Evolutionary conservation across 257 asterid species (phyloP).

Genomic region (Gardenia jasminoides): DNA sequence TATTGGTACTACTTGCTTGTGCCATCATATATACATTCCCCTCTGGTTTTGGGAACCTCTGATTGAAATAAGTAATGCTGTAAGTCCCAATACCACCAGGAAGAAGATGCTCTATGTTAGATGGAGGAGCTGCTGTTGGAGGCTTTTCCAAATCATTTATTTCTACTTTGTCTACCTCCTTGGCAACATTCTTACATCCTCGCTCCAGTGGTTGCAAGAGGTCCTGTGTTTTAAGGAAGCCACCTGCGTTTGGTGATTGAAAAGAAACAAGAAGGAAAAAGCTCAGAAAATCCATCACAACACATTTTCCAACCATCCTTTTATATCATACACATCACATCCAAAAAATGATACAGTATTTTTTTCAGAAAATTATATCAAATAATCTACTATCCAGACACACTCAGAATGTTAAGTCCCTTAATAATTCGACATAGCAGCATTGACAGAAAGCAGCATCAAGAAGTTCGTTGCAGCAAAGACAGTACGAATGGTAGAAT

Average conservation of each 20-base stretch:
- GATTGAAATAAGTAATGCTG: conserved; percentile 70
- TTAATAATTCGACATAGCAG: background rate
- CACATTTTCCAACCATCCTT: too few relatives aligned
- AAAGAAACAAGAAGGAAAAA: background rate
- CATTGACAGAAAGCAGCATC: background rate
- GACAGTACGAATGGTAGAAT: background rate
- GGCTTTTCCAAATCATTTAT: conserved; percentile 47
- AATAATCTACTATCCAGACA: too few relatives aligned
- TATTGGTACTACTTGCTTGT: conserved; percentile 55
- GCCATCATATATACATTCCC: conserved; percentile 38
- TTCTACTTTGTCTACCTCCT: conserved; percentile 50
- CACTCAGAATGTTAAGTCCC: background rate
- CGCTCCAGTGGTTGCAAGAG: conserved; percentile 86
- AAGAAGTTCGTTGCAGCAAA: conserved; percentile 1
- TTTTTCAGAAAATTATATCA: too few relatives aligned
- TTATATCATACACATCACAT: too few relatives aligned
- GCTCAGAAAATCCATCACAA: background rate
- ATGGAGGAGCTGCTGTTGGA: conserved; percentile 36
- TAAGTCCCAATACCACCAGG: conserved; percentile 88
- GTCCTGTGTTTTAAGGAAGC: conserved; percentile 77
- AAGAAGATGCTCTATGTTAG: conserved; percentile 55
- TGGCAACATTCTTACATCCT: conserved; percentile 44
- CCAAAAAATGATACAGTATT: too few relatives aligned
- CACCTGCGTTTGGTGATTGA: conserved; percentile 41
- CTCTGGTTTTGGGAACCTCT: conserved; percentile 52